Evolutionary conservation across 208 protist genomes (phyloP).

Genomic region (Trichomonas vaginalis): DNA sequence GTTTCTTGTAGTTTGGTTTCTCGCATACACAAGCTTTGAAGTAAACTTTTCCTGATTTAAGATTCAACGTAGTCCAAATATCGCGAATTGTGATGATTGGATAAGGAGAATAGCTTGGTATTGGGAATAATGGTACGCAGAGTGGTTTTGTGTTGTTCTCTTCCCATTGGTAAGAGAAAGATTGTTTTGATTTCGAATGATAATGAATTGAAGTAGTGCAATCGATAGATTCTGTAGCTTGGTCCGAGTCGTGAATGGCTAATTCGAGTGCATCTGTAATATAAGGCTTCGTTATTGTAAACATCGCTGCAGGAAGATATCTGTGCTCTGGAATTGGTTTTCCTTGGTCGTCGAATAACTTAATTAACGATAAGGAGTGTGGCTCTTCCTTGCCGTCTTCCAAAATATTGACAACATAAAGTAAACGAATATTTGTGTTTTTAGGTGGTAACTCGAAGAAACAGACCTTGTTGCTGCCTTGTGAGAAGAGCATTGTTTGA

Average conservation of each 20-base stretch:
- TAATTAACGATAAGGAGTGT: background rate
- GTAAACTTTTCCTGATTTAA: background rate
- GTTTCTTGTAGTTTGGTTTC: background rate
- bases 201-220: background rate
- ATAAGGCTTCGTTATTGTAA: background rate
- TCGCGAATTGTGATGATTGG: background rate
- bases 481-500: background rate
- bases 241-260: background rate
- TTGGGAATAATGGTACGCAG: background rate
- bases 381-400: background rate
- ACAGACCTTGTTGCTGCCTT: background rate
- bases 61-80: background rate
- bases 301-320: background rate
- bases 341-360: background rate
- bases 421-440: background rate
- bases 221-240: background rate
- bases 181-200: background rate
- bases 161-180: background rate
- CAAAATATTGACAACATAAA: background rate
- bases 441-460: background rate
- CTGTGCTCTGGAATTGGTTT: background rate
- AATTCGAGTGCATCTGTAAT: background rate
- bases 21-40: background rate
- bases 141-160: background rate
- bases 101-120: background rate